Evolutionary conservation across 352 stramenopile genomes (phyloP).

Genomic region (Detonula confervacea): DNA sequence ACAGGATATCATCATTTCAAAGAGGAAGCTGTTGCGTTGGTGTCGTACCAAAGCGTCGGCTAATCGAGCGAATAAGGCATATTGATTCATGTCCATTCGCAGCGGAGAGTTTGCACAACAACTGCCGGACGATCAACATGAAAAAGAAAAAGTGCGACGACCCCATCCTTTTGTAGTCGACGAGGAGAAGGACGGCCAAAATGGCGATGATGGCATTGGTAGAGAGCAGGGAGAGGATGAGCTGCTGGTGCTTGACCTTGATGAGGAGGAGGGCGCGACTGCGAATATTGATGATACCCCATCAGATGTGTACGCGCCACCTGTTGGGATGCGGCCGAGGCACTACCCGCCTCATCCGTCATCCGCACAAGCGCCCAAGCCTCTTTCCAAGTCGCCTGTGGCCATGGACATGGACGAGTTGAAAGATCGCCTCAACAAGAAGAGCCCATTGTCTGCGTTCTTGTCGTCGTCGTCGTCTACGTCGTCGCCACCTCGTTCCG

Average conservation of each 20-base stretch:
- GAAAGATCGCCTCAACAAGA: constrained; percentile 20
- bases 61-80: not conserved
- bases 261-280: constrained; percentile 7
- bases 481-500: not conserved
- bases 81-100: constrained; percentile 22
- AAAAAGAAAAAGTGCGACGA: constrained; percentile 41
- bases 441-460: constrained; percentile 12
- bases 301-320: not conserved
- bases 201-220: not conserved
- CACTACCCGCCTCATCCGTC: not conserved
- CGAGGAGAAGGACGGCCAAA: not conserved
- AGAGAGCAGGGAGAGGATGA: not conserved
- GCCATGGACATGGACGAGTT: constrained; percentile 7
- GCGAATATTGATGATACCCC: not conserved
- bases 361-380: constrained; percentile 8
- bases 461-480: not conserved
- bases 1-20: too few relatives aligned
- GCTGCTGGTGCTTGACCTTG: not conserved
- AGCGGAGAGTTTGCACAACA: constrained; percentile 18
- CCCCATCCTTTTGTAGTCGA: not conserved
- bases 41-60: not conserved
- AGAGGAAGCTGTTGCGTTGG: too few relatives aligned
- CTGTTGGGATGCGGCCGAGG: not conserved
- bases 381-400: constrained; percentile 17
- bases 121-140: constrained; percentile 21